These are phyloP conservation scores for Catharanthus roseus DNA, from an alignment of 257 asterid species.

Conservation along the genomic window DNA sequence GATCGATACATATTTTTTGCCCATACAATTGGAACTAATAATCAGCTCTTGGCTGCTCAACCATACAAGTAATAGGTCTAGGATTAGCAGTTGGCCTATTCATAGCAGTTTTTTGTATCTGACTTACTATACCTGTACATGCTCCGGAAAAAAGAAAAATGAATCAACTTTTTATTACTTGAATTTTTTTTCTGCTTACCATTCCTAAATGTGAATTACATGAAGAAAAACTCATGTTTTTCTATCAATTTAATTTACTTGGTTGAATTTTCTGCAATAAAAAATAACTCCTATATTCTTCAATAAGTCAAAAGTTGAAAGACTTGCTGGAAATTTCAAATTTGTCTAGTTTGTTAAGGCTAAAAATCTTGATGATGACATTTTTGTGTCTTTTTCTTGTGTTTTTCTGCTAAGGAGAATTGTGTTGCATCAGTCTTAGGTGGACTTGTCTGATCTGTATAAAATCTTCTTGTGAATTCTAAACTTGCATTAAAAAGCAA, in stretches of 20 bases:
- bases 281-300: conserved; percentile 30
- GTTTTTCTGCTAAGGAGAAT: conserved; percentile 16
- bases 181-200: not conserved
- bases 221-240: no score
- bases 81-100: conserved; percentile 6
- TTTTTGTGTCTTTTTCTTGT: conserved; percentile 11
- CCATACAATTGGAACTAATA: conserved; percentile 10
- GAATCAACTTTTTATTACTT: not conserved
- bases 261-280: no score
- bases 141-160: not conserved
- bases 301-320: conserved; percentile 30
- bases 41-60: conserved; percentile 7
- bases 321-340: conserved; percentile 16
- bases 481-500: conserved; percentile 8
- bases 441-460: not conserved
- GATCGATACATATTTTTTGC: conserved; percentile 11
- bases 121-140: conserved; percentile 17
- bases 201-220: no score
- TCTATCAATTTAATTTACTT: no score
- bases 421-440: conserved; percentile 24
- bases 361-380: conserved; percentile 19
- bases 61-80: conserved; percentile 1
- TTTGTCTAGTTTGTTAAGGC: conserved; percentile 24
- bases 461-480: conserved; percentile 21
- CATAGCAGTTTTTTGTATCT: not conserved